Base-by-base conservation (phyloP, 2,329 filamentous ascomycete species). In the Nigrospora osmanthi region DNA sequence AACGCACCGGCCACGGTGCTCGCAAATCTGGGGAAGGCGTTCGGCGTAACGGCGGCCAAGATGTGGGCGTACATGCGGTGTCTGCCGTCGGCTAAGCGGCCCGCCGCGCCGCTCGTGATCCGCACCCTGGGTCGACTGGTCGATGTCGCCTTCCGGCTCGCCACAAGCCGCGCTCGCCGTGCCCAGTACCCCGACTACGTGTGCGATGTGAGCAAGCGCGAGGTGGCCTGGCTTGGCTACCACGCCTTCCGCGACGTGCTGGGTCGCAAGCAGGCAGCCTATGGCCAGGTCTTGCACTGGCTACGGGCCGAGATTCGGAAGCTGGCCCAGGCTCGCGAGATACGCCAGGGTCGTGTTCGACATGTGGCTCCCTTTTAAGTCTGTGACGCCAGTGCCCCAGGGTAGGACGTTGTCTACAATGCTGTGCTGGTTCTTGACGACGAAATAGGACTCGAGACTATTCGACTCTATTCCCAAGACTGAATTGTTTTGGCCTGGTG, bases 41-140 rank as follows among this genome's bases (percentile, higher is more conserved):
- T 96, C 55, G 57, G 71, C 15, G 88, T 94, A 61, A 82, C 86
- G 7, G 89, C 88, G 10, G 81, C 80, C 67, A 94, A 91, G 67
- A 78, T 78, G 69, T 80, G 75, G 73, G 75, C 75, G 0, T 83
- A 84, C 52, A 60, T 69, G 7, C 69, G 72, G 9, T 81, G 79
- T 47, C 68, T 96, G 31, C 71, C 77, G 2, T 60, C 56, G 32
- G 54, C 58, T 5, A 77, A 74, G 53, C 78, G 77, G 51, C 86
- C 85, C 3, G 63, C 71, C 7, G 58, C 71, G 4, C 64, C 60
- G 30, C 62, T 95, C n/a, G 65, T 91, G 31, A 82, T 70, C 68
- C 76, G 81, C 46, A 84, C 85, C 0, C 77, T 93, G 38, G 64
- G 72, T 34, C 83, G 81, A 46, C 65, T 90, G 14, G 72, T 84